These are phyloP conservation scores for Saccharomyces mikatae DNA, from an alignment of 805 yeast species.

Conservation along the genomic window DNA sequence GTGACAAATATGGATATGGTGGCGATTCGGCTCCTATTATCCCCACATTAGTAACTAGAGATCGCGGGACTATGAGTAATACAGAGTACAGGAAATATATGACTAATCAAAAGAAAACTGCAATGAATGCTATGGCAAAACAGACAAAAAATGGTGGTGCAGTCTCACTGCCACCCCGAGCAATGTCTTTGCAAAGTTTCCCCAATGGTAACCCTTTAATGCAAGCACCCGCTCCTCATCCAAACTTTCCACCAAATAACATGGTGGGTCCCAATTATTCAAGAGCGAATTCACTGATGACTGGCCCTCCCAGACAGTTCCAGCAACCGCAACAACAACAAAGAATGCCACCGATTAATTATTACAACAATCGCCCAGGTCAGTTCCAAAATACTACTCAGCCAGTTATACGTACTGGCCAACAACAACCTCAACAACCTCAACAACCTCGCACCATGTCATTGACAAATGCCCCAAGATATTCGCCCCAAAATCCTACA, in stretches of 20 bases:
- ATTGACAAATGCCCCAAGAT: background rate
- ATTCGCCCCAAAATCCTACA: background rate
- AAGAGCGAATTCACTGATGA: conserved; percentile 8
- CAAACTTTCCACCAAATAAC: background rate
- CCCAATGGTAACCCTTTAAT: conserved; percentile 7
- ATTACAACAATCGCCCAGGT: background rate
- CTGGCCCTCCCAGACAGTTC: conserved; percentile 2
- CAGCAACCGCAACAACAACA: conserved; percentile 6
- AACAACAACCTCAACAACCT: conserved; percentile 1
- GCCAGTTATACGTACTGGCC: background rate
- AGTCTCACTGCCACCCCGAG: conserved; percentile 26
- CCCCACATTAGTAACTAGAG: conserved; percentile 49
- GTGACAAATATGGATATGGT: conserved; percentile 43
- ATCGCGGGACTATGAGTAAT: conserved; percentile 34
- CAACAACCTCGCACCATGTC: conserved; percentile 7
- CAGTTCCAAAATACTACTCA: background rate
- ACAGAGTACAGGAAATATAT: conserved; percentile 62
- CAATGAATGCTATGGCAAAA: conserved; percentile 39
- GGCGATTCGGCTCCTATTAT: conserved; percentile 66
- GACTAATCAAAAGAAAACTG: conserved; percentile 58
- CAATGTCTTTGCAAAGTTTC: conserved; percentile 37
- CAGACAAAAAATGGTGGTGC: conserved; percentile 6
- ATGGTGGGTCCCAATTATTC: background rate
- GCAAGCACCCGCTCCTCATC: conserved; percentile 1
- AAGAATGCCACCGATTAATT: background rate